Percentiles rank a stretch among this genome's conserved stretches.
phyloP scores from a whole-genome alignment of 2,329 filamentous ascomycete genomes.

The Venturia aucupariae region DNA sequence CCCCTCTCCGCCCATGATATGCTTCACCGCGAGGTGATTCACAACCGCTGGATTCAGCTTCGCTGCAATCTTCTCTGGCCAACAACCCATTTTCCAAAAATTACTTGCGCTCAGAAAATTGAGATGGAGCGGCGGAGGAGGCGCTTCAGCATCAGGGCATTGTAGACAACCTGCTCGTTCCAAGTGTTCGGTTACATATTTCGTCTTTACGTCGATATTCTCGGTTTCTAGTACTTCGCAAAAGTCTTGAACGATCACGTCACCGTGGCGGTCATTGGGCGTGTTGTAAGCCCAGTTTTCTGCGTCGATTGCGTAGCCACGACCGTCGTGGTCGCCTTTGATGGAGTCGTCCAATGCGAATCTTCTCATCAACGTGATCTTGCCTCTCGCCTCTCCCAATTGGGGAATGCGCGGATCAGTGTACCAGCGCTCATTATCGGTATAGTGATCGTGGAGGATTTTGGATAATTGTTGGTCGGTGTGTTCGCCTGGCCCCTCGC shows the following conservation, averaged over 20 bases:
- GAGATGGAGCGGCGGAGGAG: constrained; percentile 61
- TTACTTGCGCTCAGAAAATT: constrained; percentile 90
- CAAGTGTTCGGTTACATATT: constrained; percentile 64
- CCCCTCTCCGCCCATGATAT: constrained; percentile 45
- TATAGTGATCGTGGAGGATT: constrained; percentile 64
- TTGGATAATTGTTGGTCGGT: constrained; percentile 70
- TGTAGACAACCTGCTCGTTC: constrained; percentile 48
- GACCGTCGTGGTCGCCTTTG: constrained; percentile 41
- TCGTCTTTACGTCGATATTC: constrained; percentile 74
- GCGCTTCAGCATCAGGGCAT: constrained; percentile 17
- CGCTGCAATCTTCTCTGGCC: constrained; percentile 85
- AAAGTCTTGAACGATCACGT: constrained; percentile 85
- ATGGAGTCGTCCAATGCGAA: constrained; percentile 57
- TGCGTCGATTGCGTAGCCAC: constrained; percentile 50
- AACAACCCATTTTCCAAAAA: constrained; percentile 86
- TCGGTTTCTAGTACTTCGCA: constrained; percentile 72
- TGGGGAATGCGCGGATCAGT: constrained; percentile 66
- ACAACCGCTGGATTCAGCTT: constrained; percentile 74
- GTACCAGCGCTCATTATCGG: constrained; percentile 60
- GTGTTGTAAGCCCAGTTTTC: constrained; percentile 81
- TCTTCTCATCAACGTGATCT: constrained; percentile 74
- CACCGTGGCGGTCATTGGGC: constrained; percentile 61
- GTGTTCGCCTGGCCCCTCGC: constrained; percentile 74
- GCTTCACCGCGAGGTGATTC: constrained; percentile 47
- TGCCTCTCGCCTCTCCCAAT: constrained; percentile 70